Percentiles rank a stretch among this genome's conserved stretches.
phyloP scores from a whole-genome alignment of 352 stramenopile species.

The Phytophthora litchii region DNA sequence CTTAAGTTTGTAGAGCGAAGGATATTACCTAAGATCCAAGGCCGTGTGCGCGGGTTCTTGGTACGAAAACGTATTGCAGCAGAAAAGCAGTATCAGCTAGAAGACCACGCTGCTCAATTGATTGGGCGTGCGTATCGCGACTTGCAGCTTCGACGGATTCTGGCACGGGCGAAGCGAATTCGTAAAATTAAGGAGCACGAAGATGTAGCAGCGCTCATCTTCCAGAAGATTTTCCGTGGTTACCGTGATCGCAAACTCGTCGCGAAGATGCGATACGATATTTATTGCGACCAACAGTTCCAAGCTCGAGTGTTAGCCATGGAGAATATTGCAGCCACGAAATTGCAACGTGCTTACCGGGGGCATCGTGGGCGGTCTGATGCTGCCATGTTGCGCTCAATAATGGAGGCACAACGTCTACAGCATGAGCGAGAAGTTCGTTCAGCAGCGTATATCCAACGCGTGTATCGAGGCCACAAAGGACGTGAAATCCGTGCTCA shows the following conservation, averaged over 20 bases:
- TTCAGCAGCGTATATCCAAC: slow-evolving; percentile 69
- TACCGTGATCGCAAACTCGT: slow-evolving; percentile 59
- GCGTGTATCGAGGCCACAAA: slow-evolving; percentile 74
- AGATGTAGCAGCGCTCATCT: slow-evolving; percentile 68
- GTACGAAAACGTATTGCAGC: slow-evolving; percentile 48
- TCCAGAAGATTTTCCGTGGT: slow-evolving; percentile 80
- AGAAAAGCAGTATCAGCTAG: slow-evolving; percentile 34
- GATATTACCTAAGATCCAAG: slow-evolving; percentile 80
- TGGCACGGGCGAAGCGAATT: slow-evolving; percentile 52
- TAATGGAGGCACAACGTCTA: slow-evolving; percentile 47
- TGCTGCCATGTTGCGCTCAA: slow-evolving; percentile 50
- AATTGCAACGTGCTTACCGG: slow-evolving; percentile 76
- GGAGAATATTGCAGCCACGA: slow-evolving; percentile 62
- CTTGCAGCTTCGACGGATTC: slow-evolving; percentile 53
- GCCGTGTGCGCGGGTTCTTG: slow-evolving; percentile 79
- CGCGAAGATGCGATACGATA: slow-evolving; percentile 45
- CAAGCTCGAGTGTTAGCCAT: slow-evolving; percentile 61
- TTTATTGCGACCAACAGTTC: slow-evolving; percentile 51
- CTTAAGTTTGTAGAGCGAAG: slow-evolving; percentile 68
- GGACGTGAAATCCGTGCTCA: slow-evolving; percentile 51
- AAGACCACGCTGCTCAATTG: slow-evolving; percentile 40
- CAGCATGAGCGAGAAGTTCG: slow-evolving; percentile 52
- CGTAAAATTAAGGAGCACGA: slow-evolving; percentile 61
- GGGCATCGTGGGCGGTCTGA: slow-evolving; percentile 65
- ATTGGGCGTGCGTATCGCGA: slow-evolving; percentile 64